Conservation (phyloP, 2,329 filamentous ascomycete species). For the Alternaria sp. region DNA sequence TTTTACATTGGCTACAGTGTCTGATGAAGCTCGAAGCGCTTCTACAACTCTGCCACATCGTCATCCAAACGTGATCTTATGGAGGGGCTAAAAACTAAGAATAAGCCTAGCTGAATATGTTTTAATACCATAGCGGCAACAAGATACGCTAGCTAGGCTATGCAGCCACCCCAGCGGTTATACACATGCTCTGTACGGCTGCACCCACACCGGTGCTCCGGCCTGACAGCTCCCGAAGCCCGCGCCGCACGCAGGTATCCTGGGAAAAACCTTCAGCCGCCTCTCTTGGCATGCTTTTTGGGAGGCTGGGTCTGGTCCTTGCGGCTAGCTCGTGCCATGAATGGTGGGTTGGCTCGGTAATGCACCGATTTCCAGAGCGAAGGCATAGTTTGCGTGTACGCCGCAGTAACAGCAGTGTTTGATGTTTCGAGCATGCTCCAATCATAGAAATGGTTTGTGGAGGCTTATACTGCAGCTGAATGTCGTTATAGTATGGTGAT, state of each 20-base stretch:
- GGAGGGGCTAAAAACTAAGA: constrained; percentile 40
- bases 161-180: constrained; percentile 41
- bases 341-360: constrained; percentile 34
- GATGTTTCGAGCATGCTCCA: constrained; percentile 33
- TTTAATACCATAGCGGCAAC: constrained; percentile 38
- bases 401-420: constrained; percentile 35
- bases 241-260: constrained; percentile 33
- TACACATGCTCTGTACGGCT: constrained; percentile 37
- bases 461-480: constrained; percentile 25
- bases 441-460: constrained; percentile 22
- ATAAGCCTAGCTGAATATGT: constrained; percentile 35
- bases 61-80: constrained; percentile 30
- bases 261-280: constrained; percentile 39
- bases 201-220: constrained; percentile 29
- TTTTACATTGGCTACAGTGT: constrained; percentile 22
- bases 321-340: constrained; percentile 37
- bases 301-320: constrained; percentile 30
- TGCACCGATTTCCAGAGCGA: constrained; percentile 34
- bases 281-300: constrained; percentile 36
- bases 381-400: constrained; percentile 34
- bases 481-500: constrained; percentile 28
- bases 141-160: constrained; percentile 28
- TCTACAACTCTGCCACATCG: constrained; percentile 38
- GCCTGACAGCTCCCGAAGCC: constrained; percentile 33
- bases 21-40: constrained; percentile 35